Percentiles rank a stretch among this genome's conserved stretches.
Evolutionary conservation across 257 asterid genomes (phyloP).

Genomic region (Primulina tabacum): DNA sequence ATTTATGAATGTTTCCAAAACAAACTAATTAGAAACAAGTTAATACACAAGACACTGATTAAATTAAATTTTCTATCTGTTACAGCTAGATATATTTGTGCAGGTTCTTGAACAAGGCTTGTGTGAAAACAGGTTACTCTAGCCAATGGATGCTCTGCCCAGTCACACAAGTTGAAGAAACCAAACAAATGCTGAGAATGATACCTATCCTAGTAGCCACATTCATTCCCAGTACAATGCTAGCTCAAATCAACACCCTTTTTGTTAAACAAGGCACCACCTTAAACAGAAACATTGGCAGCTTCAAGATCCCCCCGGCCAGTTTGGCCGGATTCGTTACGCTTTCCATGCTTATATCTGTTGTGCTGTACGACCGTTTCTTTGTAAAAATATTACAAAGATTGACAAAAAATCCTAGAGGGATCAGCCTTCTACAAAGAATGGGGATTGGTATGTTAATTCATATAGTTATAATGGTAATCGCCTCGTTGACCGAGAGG

Average conservation of each 20-base stretch:
- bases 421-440: conserved; percentile 46
- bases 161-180: conserved; percentile 44
- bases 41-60: too few relatives aligned
- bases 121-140: conserved; percentile 46
- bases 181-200: conserved; percentile 39
- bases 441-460: conserved; percentile 37
- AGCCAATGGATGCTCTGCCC: conserved; percentile 63
- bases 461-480: conserved; percentile 36
- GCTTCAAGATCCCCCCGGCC: conserved; percentile 41
- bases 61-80: too few relatives aligned
- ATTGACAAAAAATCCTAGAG: conserved; percentile 47
- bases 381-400: conserved; percentile 28
- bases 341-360: conserved; percentile 33
- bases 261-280: conserved; percentile 44
- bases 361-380: conserved; percentile 36
- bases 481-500: conserved; percentile 36
- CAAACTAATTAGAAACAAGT: too few relatives aligned
- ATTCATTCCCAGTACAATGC: conserved; percentile 36
- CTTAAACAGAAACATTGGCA: conserved; percentile 30
- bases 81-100: conserved; percentile 6
- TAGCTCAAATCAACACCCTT: conserved; percentile 40
- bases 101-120: conserved; percentile 78
- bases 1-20: too few relatives aligned
- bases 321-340: conserved; percentile 40
- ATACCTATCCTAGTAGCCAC: conserved; percentile 36